Evolutionary conservation across 176 grass and related monocot species (phyloP), one percentile per base, ranked within the genome.

Genomic region (Hyparrhenia diplandra): DNA sequence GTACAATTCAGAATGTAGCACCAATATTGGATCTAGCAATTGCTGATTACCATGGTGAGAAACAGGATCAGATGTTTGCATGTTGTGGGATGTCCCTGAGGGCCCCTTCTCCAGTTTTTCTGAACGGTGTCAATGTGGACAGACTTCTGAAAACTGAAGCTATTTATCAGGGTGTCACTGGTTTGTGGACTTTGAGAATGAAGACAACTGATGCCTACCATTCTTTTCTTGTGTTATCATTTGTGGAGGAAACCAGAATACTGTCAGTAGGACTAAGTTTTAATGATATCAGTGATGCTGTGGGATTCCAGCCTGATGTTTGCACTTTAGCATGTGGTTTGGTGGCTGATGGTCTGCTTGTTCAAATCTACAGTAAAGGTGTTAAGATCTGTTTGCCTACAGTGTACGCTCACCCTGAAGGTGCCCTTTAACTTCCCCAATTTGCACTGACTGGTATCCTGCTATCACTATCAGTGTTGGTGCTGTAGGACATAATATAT

Each of bases 291-390:
- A 95, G 81, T 84, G 96, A 98, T 83, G 86, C 88, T 17, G 84
- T 87, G 54, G 96, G 96, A 32, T 98, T 98, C 85, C 96, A 93
- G 76, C 71, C 87, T 83, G 71, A 95, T 84, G 96, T 93, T 55
- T 98, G 92, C 86, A 98, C 96, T 89, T 82, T 98, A 85, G 92
- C 96, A 67, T 98, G 96, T 79, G 96, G 92, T 79, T 88, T 98
- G 77, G 54, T 95, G 36, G 84, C 86, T 89, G 92, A 95, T 84
- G 86, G 89, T 71, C 88, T 89, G 51, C 92, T 98, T 13, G 92
- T 98, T 41, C 96, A 98, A 85, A 93, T 98, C 89, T 88, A 98
- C 47, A 95, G 83, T 46, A 91, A 76, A 82, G 90, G 96, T 82
- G 86, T 98, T 69, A 95, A 85, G 49, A 86, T 98, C 65, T 98